A percentile compares a stretch with the other conserved stretches of the same genome.
These are phyloP conservation scores for Coemansia guatemalensis DNA, from an alignment of 192 early-diverging fungal genomes.

Conservation along the genomic window DNA sequence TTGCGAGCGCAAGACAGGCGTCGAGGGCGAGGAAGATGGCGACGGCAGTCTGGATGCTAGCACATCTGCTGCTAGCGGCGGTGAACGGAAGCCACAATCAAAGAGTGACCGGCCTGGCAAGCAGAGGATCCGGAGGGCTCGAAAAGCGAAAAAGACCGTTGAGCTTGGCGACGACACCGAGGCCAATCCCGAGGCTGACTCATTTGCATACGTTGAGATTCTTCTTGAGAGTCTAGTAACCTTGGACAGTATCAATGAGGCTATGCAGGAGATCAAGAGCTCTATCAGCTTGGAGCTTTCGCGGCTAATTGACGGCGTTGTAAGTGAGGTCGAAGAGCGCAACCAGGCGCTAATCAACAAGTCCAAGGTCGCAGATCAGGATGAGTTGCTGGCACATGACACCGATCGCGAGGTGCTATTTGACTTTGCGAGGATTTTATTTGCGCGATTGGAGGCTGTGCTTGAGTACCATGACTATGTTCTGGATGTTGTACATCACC, in stretches of 20 bases:
- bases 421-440: constrained; percentile 74
- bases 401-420: constrained; percentile 68
- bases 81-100: background rate
- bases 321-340: constrained; percentile 73
- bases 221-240: constrained; percentile 67
- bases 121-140: constrained; percentile 30
- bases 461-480: constrained; percentile 72
- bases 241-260: constrained; percentile 44
- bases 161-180: constrained; percentile 38
- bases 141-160: constrained; percentile 39
- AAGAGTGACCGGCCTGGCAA: constrained; percentile 7
- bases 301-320: constrained; percentile 69
- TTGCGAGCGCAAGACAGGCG: constrained; percentile 59
- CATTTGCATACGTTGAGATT: constrained; percentile 75
- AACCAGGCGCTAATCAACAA: constrained; percentile 48
- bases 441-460: constrained; percentile 73
- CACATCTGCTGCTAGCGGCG: constrained; percentile 1
- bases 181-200: constrained; percentile 73
- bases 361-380: constrained; percentile 36
- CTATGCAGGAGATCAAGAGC: constrained; percentile 65
- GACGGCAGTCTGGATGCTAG: constrained; percentile 4
- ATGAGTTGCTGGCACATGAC: constrained; percentile 50
- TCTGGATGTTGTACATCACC: constrained; percentile 60
- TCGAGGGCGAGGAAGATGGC: constrained; percentile 43
- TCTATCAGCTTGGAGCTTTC: constrained; percentile 69